These are phyloP conservation scores for Handroanthus guayacan DNA, from an alignment of 257 asterid species.

Conservation along the genomic window DNA sequence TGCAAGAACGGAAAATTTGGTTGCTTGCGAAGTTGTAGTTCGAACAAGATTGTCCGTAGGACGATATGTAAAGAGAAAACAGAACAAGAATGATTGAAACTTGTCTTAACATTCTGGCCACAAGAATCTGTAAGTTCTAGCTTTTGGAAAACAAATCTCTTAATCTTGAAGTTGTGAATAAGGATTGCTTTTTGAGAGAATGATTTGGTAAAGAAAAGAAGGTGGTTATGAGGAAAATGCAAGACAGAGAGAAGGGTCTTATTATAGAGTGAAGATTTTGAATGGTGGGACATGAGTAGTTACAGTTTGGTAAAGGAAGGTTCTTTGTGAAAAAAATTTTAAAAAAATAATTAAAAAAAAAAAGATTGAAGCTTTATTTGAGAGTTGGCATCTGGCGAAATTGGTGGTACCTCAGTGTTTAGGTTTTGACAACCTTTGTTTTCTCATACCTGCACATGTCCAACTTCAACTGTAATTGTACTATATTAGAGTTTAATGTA, in stretches of 20 bases:
- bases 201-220: constrained; percentile 25
- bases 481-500: background rate
- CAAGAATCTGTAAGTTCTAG: background rate
- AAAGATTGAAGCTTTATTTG: constrained; percentile 17
- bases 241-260: constrained; percentile 29
- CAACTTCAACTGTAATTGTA: constrained; percentile 60
- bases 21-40: constrained; percentile 64
- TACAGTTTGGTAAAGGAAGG: constrained; percentile 67
- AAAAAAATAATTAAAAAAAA: too few relatives aligned
- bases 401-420: constrained; percentile 25
- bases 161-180: constrained; percentile 26
- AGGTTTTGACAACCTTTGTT: constrained; percentile 44
- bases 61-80: constrained; percentile 37
- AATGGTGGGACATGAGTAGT: constrained; percentile 65
- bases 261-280: constrained; percentile 28
- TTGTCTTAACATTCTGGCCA: constrained; percentile 27
- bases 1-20: constrained; percentile 65
- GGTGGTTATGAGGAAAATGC: constrained; percentile 21
- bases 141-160: background rate
- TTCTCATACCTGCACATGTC: constrained; percentile 49
- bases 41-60: constrained; percentile 70
- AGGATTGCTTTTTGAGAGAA: constrained; percentile 20
- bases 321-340: constrained; percentile 31
- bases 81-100: constrained; percentile 40
- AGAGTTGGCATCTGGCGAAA: constrained; percentile 44